phyloP scores from a whole-genome alignment of 495 filamentous ascomycete species.

The Xylaria cubensis region DNA sequence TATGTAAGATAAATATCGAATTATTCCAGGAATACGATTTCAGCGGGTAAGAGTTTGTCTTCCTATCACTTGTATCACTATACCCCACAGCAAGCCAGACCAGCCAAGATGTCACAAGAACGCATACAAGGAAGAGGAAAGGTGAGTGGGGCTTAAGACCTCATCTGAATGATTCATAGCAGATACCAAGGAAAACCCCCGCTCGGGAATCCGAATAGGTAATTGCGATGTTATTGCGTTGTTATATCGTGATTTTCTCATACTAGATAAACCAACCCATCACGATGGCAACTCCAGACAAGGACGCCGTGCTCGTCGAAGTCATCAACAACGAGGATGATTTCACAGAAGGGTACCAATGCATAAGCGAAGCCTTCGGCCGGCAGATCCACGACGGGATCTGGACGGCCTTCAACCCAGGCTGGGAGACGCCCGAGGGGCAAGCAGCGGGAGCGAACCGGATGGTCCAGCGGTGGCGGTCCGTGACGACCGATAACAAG shows the following conservation, averaged over 20 bases:
- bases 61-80: neutral
- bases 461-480: constrained; percentile 42
- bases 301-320: constrained; percentile 28
- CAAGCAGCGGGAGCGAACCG: constrained; percentile 35
- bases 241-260: neutral
- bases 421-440: constrained; percentile 51
- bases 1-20: neutral
- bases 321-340: constrained; percentile 33
- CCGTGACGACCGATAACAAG: constrained; percentile 37
- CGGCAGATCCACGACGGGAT: constrained; percentile 48
- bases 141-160: constrained; percentile 11
- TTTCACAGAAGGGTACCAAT: constrained; percentile 31
- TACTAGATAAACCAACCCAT: neutral
- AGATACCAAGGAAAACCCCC: constrained; percentile 10
- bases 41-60: neutral
- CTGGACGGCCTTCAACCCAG: constrained; percentile 52
- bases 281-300: neutral
- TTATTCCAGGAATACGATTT: neutral
- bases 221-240: neutral
- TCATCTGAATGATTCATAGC: neutral
- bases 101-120: neutral
- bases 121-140: neutral
- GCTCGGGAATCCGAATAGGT: neutral
- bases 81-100: neutral
- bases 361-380: constrained; percentile 46